Evolutionary conservation across 345 rosid species (phyloP), one percentile per base, ranked within the genome.

Genomic region (Euclidium syriacum): DNA sequence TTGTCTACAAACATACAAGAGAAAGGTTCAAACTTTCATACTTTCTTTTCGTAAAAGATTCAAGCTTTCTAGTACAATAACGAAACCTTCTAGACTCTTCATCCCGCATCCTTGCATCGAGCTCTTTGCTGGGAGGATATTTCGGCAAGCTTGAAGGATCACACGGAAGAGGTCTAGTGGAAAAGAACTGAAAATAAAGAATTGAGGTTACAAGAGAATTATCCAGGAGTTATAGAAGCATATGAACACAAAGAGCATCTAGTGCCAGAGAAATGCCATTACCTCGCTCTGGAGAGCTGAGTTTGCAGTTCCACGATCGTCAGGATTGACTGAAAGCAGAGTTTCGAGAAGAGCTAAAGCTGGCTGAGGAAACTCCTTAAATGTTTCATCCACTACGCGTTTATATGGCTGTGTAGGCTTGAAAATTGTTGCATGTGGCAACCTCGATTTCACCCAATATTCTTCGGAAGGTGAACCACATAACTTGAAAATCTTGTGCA

Each of bases 401-500:
- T 82, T 81, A 67, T 94, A 94, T 33, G 99, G 99, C 68, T 84
- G 97, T 35, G 89, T 95, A 50, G 99, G 99, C 76, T 94, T 94
- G 75, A 94, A 94, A 42, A 94, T 90, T 17, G 97, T 94, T 29
- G 97, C 99, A 77, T 87, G 99, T 44, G 99, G 99, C 83, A 94
- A 68, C 80, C 82, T 94, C 1, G 99, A 85, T 66, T 90, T 94
- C 56, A 78, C 81, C 99, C 99, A 94, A 52, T 90, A 94, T 23
- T 89, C 96, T 67, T 90, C 99, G 0, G 96, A 76, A 38, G 99
- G 99, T 1, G 99, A 94, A 56, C 99, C 99, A 76, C 99, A 94
- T 16, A 94, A 88, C 79, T 94, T 94, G 76, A 90, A 94, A 52
- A 94, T 94, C 77, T 94, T 94, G 82, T 94, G 99, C 67, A 94